A percentile compares a stretch with the other conserved stretches of the same genome.
These are phyloP conservation scores for Oryza brachyantha DNA, from an alignment of 176 grass and related monocot species.

Conservation along the genomic window DNA sequence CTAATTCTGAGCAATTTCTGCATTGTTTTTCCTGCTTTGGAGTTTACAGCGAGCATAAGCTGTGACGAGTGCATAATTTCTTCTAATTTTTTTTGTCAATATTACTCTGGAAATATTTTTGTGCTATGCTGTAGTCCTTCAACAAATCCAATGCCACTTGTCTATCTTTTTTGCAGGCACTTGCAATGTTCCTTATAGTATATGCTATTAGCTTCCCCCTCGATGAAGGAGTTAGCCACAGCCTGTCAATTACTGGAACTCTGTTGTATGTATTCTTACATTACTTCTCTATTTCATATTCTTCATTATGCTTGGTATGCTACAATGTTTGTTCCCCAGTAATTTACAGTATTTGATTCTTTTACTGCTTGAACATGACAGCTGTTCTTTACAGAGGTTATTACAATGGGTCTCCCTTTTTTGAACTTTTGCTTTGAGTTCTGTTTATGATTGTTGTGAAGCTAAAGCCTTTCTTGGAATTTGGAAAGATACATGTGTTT, in stretches of 20 bases:
- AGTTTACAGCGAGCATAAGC: background rate
- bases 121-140: slow-evolving; percentile 6
- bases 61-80: background rate
- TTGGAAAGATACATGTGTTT: background rate
- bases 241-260: slow-evolving; percentile 76
- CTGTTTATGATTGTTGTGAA: background rate
- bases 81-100: background rate
- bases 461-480: background rate
- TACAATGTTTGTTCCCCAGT: background rate
- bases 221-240: slow-evolving; percentile 70
- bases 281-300: slow-evolving; percentile 29
- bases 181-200: slow-evolving; percentile 94
- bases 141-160: background rate
- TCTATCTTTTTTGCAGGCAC: slow-evolving; percentile 55
- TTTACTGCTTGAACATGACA: background rate
- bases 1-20: background rate
- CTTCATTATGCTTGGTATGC: background rate
- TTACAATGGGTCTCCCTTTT: background rate
- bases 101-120: slow-evolving; percentile 3
- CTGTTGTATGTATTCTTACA: slow-evolving; percentile 61
- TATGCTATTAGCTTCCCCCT: slow-evolving; percentile 66
- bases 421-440: background rate
- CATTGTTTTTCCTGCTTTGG: background rate
- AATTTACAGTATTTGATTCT: slow-evolving; percentile 10
- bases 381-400: background rate